A percentile compares a stretch with the other conserved stretches of the same genome.
phyloP scores from a whole-genome alignment of 108 stramenopile species.

The Schizochytrium sp. region DNA sequence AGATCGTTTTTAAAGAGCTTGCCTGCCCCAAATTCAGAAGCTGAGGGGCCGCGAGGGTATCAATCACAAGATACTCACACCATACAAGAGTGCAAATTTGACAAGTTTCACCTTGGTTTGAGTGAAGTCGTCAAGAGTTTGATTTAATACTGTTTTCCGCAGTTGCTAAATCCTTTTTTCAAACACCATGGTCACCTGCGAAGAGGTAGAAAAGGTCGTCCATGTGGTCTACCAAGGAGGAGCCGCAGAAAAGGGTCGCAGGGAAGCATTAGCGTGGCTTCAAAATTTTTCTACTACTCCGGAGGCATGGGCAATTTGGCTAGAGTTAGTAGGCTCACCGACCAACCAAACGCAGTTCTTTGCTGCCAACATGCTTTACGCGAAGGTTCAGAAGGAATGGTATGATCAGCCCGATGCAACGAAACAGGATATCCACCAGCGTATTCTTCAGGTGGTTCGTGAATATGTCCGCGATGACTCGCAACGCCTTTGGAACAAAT shows the following conservation, averaged over 20 bases:
- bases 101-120: too few species aligned
- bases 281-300: constrained; percentile 22
- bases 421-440: constrained; percentile 25
- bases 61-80: too few species aligned
- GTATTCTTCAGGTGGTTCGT: constrained; percentile 21
- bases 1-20: too few species aligned
- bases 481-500: background rate
- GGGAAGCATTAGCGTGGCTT: constrained; percentile 42
- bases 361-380: constrained; percentile 27
- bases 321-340: constrained; percentile 37
- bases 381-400: constrained; percentile 54
- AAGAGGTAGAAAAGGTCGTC: background rate
- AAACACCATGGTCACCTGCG: background rate
- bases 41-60: too few species aligned
- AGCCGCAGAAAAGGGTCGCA: constrained; percentile 15
- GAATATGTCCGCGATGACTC: background rate
- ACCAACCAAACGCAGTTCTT: constrained; percentile 5
- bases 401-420: constrained; percentile 24
- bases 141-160: too few species aligned
- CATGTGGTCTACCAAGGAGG: constrained; percentile 19
- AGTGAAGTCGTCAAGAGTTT: too few species aligned
- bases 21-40: too few species aligned
- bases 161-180: background rate
- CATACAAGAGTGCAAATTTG: too few species aligned
- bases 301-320: constrained; percentile 27